Conservation (phyloP, 257 asterid species). For the Gentiana macrophylla region DNA sequence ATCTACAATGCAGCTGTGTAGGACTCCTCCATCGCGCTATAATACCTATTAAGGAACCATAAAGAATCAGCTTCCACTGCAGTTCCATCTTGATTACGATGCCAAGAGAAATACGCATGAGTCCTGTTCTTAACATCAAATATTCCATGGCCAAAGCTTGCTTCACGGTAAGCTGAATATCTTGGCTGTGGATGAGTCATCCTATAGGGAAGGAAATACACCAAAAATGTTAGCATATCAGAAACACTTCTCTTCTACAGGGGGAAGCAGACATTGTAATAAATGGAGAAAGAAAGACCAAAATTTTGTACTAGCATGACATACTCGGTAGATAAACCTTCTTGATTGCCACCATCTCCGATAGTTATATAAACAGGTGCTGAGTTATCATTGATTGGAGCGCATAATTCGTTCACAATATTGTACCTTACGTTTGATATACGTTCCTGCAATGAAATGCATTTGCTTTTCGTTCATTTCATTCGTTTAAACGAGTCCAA, state of each 20-base stretch:
- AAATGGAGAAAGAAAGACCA: neutral
- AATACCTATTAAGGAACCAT: constrained; percentile 9
- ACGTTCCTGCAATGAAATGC: constrained; percentile 29
- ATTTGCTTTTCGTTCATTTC: neutral
- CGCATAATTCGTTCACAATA: constrained; percentile 35
- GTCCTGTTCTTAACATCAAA: constrained; percentile 37
- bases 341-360: constrained; percentile 65
- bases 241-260: neutral
- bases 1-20: neutral
- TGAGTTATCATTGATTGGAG: constrained; percentile 30
- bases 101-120: constrained; percentile 41
- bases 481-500: neutral
- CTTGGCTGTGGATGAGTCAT: constrained; percentile 53
- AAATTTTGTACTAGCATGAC: constrained; percentile 1
- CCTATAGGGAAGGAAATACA: constrained; percentile 18
- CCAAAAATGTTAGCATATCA: neutral
- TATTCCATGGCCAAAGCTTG: constrained; percentile 49
- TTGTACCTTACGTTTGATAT: constrained; percentile 44
- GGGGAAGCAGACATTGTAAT: neutral
- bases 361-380: constrained; percentile 56
- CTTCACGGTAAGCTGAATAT: constrained; percentile 42
- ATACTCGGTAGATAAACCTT: constrained; percentile 47
- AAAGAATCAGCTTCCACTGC: constrained; percentile 13
- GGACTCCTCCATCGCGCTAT: constrained; percentile 9
- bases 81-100: constrained; percentile 34